phyloP scores from a whole-genome alignment of 2,329 filamentous ascomycete genomes.

The Penicillium frequentans region DNA sequence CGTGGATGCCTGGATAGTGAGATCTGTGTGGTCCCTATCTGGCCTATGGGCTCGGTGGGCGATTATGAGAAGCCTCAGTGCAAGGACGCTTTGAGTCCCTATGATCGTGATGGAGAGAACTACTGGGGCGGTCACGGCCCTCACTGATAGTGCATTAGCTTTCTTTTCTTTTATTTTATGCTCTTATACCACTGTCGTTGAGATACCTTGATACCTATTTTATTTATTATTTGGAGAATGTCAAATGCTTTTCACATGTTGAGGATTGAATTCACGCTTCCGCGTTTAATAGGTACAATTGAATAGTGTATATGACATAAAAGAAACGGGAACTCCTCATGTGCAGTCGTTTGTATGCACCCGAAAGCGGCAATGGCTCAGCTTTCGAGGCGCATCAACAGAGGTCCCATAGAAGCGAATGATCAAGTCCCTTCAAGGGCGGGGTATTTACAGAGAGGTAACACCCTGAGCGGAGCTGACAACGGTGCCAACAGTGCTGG shows the following conservation, averaged over 20 bases:
- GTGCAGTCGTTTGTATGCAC: slow-evolving; percentile 15
- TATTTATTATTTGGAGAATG: neutral
- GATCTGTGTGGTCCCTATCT: slow-evolving; percentile 63
- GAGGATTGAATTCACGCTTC: slow-evolving; percentile 7
- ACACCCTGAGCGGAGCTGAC: slow-evolving; percentile 5
- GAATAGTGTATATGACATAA: slow-evolving; percentile 8
- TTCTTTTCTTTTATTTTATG: neutral
- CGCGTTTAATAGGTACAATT: slow-evolving; percentile 15
- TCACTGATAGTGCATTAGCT: neutral
- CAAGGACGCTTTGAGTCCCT: slow-evolving; percentile 27
- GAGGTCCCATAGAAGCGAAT: slow-evolving; percentile 21
- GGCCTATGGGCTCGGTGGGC: slow-evolving; percentile 57
- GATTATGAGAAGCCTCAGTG: slow-evolving; percentile 57
- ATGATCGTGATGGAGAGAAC: slow-evolving; percentile 19
- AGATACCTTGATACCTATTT: neutral
- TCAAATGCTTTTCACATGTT: slow-evolving; percentile 1
- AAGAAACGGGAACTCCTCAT: slow-evolving; percentile 18
- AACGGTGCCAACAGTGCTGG: slow-evolving; percentile 15
- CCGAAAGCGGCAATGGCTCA: slow-evolving; percentile 7
- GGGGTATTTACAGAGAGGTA: slow-evolving; percentile 12
- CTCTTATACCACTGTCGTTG: neutral
- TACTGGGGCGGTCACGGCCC: slow-evolving; percentile 28
- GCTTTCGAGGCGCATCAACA: slow-evolving; percentile 14
- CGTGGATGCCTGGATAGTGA: slow-evolving; percentile 55
- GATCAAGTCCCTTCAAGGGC: slow-evolving; percentile 18